Percentiles rank a stretch among this genome's conserved stretches.
phyloP scores from a whole-genome alignment of 1,284 basidiomycete species.

The Hypsizygus ulmarius region DNA sequence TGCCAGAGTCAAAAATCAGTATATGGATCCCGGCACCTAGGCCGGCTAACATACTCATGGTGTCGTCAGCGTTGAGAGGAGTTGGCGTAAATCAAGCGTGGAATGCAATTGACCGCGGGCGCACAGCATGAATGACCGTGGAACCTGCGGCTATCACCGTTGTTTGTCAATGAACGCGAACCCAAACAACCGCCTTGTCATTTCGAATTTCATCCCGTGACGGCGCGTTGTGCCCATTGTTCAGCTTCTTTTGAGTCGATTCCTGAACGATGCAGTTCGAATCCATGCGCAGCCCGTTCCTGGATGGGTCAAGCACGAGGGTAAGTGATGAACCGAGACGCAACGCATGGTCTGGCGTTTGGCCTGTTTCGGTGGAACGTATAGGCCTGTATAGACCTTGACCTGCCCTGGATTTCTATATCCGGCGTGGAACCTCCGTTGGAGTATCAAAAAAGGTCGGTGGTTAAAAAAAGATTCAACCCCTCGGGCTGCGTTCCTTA shows the following conservation, averaged over 20 bases:
- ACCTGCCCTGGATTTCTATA: neutral
- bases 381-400: neutral
- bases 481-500: conserved; percentile 14
- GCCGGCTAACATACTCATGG: conserved; percentile 18
- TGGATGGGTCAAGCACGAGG: neutral
- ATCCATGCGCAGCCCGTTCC: too few species aligned
- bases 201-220: too few species aligned
- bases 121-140: conserved; percentile 5
- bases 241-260: too few species aligned
- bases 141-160: conserved; percentile 8
- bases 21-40: neutral
- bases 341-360: neutral
- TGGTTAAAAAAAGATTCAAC: conserved; percentile 3
- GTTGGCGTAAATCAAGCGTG: conserved; percentile 6
- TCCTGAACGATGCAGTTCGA: too few species aligned
- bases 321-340: too few species aligned
- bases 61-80: conserved; percentile 20
- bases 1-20: conserved; percentile 14
- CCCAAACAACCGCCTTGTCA: conserved; percentile 15
- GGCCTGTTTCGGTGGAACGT: too few species aligned
- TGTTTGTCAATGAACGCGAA: conserved; percentile 6
- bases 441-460: conserved; percentile 13
- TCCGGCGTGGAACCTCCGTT: conserved; percentile 10
- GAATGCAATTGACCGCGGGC: conserved; percentile 6
- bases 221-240: too few species aligned